These are phyloP conservation scores for Rostrohypoxylon terebratum DNA, from an alignment of 495 filamentous ascomycete species.

Conservation along the genomic window DNA sequence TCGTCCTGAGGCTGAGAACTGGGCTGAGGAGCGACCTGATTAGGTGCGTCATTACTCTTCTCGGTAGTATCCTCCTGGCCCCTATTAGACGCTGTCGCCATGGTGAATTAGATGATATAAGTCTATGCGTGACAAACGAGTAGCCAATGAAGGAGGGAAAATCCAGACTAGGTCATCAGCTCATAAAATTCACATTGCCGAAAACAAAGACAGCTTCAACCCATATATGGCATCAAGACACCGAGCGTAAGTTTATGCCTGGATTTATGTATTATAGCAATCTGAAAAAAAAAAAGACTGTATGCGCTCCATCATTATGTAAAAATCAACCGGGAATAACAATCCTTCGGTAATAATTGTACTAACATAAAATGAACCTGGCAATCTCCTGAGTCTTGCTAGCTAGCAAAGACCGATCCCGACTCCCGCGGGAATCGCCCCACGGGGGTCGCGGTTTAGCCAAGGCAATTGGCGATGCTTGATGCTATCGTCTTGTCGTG, in stretches of 20 bases:
- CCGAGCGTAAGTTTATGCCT: not conserved
- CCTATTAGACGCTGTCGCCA: constrained; percentile 25
- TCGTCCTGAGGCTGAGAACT: constrained; percentile 41
- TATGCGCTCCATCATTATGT: constrained; percentile 7
- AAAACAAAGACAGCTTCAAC: constrained; percentile 1
- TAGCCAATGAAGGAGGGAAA: constrained; percentile 5
- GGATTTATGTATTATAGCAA: constrained; percentile 5
- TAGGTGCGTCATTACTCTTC: constrained; percentile 22
- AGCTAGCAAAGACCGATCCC: constrained; percentile 8
- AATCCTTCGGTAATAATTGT: not conserved
- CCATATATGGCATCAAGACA: constrained; percentile 7
- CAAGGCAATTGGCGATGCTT: constrained; percentile 5
- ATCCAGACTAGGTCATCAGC: not conserved
- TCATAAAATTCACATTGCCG: not conserved
- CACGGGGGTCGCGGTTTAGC: constrained; percentile 29
- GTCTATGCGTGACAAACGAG: not conserved
- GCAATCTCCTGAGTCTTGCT: not conserved
- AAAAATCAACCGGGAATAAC: constrained; percentile 31
- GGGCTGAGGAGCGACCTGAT: constrained; percentile 2
- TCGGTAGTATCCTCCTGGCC: constrained; percentile 3
- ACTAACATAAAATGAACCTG: constrained; percentile 3
- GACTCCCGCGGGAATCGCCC: constrained; percentile 26
- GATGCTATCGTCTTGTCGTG: not conserved
- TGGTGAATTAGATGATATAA: constrained; percentile 9
- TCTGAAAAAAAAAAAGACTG: not conserved